Conservation (phyloP, 2,329 filamentous ascomycete species). For the Paraconiothyrium sp. region DNA sequence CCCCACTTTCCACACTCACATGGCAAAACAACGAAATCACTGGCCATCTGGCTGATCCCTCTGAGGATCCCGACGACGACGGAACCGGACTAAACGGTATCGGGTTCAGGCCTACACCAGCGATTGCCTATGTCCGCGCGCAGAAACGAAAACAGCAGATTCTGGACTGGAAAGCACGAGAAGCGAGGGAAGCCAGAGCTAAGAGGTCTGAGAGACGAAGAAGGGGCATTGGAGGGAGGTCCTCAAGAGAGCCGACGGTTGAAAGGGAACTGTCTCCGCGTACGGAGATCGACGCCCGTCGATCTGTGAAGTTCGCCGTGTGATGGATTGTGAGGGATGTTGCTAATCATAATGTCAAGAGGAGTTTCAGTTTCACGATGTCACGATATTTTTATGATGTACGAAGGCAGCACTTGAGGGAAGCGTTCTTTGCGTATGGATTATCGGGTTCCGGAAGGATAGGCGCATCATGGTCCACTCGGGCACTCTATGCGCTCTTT, state of each 20-base stretch:
- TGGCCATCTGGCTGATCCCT: constrained; percentile 61
- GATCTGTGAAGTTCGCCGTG: constrained; percentile 46
- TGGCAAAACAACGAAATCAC: constrained; percentile 72
- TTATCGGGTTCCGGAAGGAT: constrained; percentile 57
- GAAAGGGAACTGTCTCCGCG: constrained; percentile 37
- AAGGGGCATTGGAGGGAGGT: constrained; percentile 39
- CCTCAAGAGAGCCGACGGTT: constrained; percentile 39
- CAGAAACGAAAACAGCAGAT: constrained; percentile 68
- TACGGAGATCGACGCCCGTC: constrained; percentile 26
- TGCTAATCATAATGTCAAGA: constrained; percentile 9
- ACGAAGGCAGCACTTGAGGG: constrained; percentile 51
- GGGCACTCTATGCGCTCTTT: not conserved
- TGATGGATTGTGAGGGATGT: constrained; percentile 18
- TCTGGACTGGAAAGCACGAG: constrained; percentile 66
- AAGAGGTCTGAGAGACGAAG: constrained; percentile 63
- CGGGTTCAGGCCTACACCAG: constrained; percentile 69
- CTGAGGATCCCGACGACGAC: constrained; percentile 66
- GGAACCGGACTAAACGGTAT: constrained; percentile 72
- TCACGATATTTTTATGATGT: constrained; percentile 20
- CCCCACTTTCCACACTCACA: constrained; percentile 50
- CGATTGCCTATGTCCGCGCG: constrained; percentile 65
- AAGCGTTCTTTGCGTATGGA: constrained; percentile 78
- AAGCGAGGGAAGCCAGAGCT: constrained; percentile 67
- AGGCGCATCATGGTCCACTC: constrained; percentile 7
- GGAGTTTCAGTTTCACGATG: constrained; percentile 14